phyloP scores from a whole-genome alignment of 306 rosid species.

The Vigna reflexopilosa region DNA sequence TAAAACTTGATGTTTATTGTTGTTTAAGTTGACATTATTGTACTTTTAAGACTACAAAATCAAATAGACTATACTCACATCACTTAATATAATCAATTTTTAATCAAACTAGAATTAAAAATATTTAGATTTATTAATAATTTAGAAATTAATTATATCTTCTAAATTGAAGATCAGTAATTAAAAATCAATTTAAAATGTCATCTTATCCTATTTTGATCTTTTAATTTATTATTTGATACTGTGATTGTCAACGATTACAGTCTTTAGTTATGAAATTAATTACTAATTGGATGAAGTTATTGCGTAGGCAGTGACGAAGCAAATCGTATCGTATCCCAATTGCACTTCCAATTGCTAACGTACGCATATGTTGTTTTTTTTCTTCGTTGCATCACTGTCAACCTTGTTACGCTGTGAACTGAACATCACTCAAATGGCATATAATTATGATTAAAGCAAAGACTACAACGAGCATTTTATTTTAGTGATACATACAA shows the following conservation, averaged over 20 bases:
- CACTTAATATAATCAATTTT: too few species aligned
- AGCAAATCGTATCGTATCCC: background rate
- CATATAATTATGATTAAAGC: background rate
- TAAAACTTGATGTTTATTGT: too few species aligned
- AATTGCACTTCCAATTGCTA: slow-evolving; percentile 14
- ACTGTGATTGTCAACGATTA: background rate
- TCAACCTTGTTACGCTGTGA: background rate
- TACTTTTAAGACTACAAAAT: too few species aligned
- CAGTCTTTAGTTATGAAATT: background rate
- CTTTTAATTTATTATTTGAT: background rate
- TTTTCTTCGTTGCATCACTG: background rate
- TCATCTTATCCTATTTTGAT: background rate
- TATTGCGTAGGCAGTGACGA: slow-evolving; percentile 42
- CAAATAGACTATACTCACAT: too few species aligned
- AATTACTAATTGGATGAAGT: slow-evolving; percentile 3
- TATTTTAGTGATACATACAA: too few species aligned
- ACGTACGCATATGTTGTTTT: background rate
- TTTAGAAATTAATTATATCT: too few species aligned
- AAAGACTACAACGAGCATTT: background rate
- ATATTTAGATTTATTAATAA: too few species aligned
- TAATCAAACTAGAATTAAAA: too few species aligned
- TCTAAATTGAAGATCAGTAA: too few species aligned
- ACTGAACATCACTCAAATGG: slow-evolving; percentile 13
- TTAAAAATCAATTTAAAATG: too few species aligned
- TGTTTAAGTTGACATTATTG: too few species aligned